Base-by-base conservation (phyloP, 192 early-diverging fungal species). In the Backusella liffmaniae region DNA sequence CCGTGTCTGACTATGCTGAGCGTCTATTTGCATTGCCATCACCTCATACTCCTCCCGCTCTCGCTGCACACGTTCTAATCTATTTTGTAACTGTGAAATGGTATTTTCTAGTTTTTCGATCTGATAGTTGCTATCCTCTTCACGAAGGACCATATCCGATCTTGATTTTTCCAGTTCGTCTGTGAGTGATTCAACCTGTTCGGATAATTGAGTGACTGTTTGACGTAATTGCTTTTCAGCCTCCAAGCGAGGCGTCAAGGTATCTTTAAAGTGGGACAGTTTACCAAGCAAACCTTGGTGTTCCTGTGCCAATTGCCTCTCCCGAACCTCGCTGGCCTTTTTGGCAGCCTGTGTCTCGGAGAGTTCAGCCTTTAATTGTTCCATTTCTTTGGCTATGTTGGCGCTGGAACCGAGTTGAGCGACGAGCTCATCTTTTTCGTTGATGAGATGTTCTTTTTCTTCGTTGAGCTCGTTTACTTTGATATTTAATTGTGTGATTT, bases 191-290 rank as follows among this genome's bases (percentile, higher is more conserved):
- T 83, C 80, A 13, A 91, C 76, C 49, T 91, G 86, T 0, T 85
- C 77, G 42, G 90, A 88, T 23, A 90, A 80, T 51, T 88, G 85
- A 66, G 76, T 77, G 32, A 90, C 83, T 13, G 84, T 84, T 21
- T 90, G 85, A 66, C 85, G 82, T 49, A 91, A 86, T 66, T 91
- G 83, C 79, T 93, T 92, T 72, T 98, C 96, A 12, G 89, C 91
- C 78, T 96, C 93, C 67, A 97, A 85, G 82, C 94, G 92, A 13
- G 95, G 90, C 37, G 87, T 90, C 3, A 97, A 79, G 0, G 93
- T 90, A 36, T 90, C 92, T 76, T 96, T 96, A 87, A 97, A 91
- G 30, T 85, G 90, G 2, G 89, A 85, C 5, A 98, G 84, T 67
- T 92, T 91, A 32, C 91, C 94, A 53, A 97, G 79, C 16, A 97